Base-by-base conservation (phyloP, 2,329 filamentous ascomycete genomes). In the Geosmithia putterillii region DNA sequence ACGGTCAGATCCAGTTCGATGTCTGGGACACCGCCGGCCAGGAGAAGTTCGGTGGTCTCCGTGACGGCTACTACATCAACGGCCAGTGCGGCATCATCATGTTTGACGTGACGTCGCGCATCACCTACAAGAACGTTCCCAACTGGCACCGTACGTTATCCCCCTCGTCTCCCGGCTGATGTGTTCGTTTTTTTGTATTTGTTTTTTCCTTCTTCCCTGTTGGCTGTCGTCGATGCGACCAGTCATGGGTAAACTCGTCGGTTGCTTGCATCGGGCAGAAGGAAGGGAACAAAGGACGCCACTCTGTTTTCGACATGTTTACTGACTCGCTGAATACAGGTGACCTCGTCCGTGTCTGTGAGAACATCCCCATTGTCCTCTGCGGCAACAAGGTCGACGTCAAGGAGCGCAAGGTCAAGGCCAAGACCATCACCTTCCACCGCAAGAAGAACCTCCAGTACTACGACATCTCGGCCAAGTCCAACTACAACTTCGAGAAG, bases 381-480 rank as follows among this genome's bases (percentile, higher is more conserved):
- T 88, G 82, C 68, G 90, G 90, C 62, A 98, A 98, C 86, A 98
- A 98, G 81, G 90, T 98, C 67, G 90, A 98, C 62, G 92, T 98
- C 53, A 98, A 98, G 85, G 92, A 98, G 81, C 87, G 92, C 70
- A 98, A 98, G 76, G 92, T 98, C 65, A 98, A 98, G 83, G 92
- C 92, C 64, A 98, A 98, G 86, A 94, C 90, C 65, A 98, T 98
- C 71, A 98, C 92, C 54, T 98, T 98, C 86, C 92, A 98, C 80
- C 87, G 92, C 73, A 98, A 98, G 86, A 98, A 98, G 83, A 98
- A 96, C 73, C 83, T 98, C 43, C 92, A 98, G 73, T 98, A 96
- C 81, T 98, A 98, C 79, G 92, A 96, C 59, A 96, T 96, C 66
- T 95, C 88, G 37, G 92, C 92, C 70, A 98, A 96, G 78, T 95